Percentiles rank a stretch among this genome's conserved stretches.
These are phyloP conservation scores for Nepenthes mirabilis DNA, from an alignment of 148 eudicot species.

Conservation along the genomic window DNA sequence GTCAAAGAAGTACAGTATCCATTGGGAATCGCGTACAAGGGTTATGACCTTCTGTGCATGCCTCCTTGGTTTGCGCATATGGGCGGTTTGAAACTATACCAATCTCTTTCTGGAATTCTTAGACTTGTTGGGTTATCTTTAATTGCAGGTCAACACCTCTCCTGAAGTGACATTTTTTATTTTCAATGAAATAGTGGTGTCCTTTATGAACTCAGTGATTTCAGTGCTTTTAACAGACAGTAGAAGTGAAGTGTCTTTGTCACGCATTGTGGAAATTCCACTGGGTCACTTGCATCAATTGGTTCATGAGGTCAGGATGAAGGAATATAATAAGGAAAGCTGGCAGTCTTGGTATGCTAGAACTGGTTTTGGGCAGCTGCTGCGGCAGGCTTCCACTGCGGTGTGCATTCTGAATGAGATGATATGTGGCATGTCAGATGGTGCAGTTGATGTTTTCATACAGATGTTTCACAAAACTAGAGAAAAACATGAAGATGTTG, in stretches of 20 bases:
- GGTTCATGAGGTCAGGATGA: slow-evolving; percentile 58
- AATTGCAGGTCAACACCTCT: slow-evolving; percentile 42
- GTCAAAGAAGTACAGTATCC: slow-evolving; percentile 18
- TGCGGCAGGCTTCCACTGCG: slow-evolving; percentile 81
- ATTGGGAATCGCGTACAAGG: slow-evolving; percentile 16
- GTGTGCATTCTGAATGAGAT: slow-evolving; percentile 80
- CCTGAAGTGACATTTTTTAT: not conserved
- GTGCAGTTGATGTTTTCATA: slow-evolving; percentile 27
- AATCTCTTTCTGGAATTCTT: slow-evolving; percentile 63
- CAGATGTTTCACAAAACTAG: slow-evolving; percentile 33
- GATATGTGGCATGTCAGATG: slow-evolving; percentile 75
- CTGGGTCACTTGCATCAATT: slow-evolving; percentile 57
- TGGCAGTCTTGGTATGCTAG: slow-evolving; percentile 84
- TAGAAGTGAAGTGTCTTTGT: slow-evolving; percentile 45
- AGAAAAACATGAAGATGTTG: slow-evolving; percentile 11
- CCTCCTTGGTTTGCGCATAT: slow-evolving; percentile 86
- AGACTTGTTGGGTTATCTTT: slow-evolving; percentile 70
- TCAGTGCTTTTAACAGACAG: slow-evolving; percentile 30
- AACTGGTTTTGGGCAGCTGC: slow-evolving; percentile 61
- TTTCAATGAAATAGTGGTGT: slow-evolving; percentile 5
- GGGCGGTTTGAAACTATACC: slow-evolving; percentile 67
- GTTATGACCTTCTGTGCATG: slow-evolving; percentile 68
- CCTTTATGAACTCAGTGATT: slow-evolving; percentile 10
- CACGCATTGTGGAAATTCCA: slow-evolving; percentile 59
- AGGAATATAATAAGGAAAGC: slow-evolving; percentile 43